Conservation (phyloP, 768 basidiomycete genomes). For the Clavulina sp. region DNA sequence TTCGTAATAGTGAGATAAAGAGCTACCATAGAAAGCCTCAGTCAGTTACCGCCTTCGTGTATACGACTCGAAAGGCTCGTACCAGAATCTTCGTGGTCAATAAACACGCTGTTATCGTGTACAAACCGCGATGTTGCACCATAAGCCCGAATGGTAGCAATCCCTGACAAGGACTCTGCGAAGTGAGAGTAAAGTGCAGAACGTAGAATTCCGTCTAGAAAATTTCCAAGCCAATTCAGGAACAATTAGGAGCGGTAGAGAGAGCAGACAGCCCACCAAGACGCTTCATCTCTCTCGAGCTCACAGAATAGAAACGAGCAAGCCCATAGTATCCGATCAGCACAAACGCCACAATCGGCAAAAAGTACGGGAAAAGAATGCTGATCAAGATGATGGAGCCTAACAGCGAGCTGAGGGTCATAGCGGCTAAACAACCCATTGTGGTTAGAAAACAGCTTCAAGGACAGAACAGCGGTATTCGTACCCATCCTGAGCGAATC, state of each 20-base stretch:
- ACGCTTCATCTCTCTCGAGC: conserved; percentile 55
- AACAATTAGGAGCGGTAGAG: neutral
- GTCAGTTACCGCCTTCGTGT: neutral
- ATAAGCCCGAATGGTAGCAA: conserved; percentile 80
- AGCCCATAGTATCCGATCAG: conserved; percentile 46
- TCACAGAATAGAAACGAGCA: conserved; percentile 49
- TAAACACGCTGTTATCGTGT: neutral
- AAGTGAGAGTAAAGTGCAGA: conserved; percentile 84
- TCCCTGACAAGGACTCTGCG: conserved; percentile 71
- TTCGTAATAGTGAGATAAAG: conserved; percentile 28
- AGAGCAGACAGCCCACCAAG: conserved; percentile 20
- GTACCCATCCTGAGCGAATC: conserved; percentile 40
- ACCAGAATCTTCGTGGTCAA: conserved; percentile 1
- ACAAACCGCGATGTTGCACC: conserved; percentile 32
- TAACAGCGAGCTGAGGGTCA: conserved; percentile 33
- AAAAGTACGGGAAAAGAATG: conserved; percentile 43
- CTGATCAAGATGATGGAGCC: conserved; percentile 40
- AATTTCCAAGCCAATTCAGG: neutral
- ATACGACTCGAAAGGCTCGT: too few species aligned
- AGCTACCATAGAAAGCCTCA: too few species aligned
- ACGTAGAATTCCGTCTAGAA: conserved; percentile 60
- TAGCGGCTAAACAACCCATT: too few species aligned
- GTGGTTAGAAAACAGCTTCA: conserved; percentile 1
- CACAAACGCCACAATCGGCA: conserved; percentile 37
- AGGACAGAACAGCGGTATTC: neutral